phyloP scores from a whole-genome alignment of 768 basidiomycete species.

The Tylopilus plumbeoviolaceoides region DNA sequence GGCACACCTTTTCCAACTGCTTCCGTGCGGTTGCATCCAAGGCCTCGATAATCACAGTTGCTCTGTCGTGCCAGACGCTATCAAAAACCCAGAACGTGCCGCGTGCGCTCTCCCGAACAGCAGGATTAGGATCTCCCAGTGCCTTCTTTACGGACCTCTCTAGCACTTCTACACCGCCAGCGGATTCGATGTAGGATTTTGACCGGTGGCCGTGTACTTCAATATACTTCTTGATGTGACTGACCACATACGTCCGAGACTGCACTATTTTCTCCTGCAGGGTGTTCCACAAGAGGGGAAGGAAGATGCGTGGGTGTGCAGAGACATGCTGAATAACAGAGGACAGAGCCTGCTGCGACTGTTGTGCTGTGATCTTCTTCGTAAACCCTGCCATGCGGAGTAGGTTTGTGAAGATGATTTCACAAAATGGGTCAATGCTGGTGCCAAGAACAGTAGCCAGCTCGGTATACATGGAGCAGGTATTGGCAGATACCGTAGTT shows the following conservation, averaged over 20 bases:
- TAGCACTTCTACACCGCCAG: constrained; percentile 64
- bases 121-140: constrained; percentile 74
- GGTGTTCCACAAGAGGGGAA: constrained; percentile 64
- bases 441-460: constrained; percentile 63
- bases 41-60: constrained; percentile 53
- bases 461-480: constrained; percentile 74
- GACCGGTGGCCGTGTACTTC: constrained; percentile 65
- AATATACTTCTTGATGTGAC: constrained; percentile 73
- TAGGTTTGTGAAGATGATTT: constrained; percentile 68
- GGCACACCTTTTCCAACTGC: constrained; percentile 84
- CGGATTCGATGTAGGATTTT: constrained; percentile 62
- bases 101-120: constrained; percentile 71
- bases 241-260: constrained; percentile 59
- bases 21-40: constrained; percentile 71
- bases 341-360: constrained; percentile 70
- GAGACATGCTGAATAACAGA: constrained; percentile 69
- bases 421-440: constrained; percentile 75
- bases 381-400: constrained; percentile 86
- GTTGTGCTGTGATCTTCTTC: constrained; percentile 87
- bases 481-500: constrained; percentile 82
- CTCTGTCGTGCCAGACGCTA: constrained; percentile 69
- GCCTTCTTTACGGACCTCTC: constrained; percentile 72
- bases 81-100: constrained; percentile 78
- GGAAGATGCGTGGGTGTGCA: constrained; percentile 60
- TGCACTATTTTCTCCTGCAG: constrained; percentile 81